A percentile compares a stretch with the other conserved stretches of the same genome.
These are phyloP conservation scores for Alternaria ethzedia DNA, from an alignment of 2,329 filamentous ascomycete genomes.

Conservation along the genomic window DNA sequence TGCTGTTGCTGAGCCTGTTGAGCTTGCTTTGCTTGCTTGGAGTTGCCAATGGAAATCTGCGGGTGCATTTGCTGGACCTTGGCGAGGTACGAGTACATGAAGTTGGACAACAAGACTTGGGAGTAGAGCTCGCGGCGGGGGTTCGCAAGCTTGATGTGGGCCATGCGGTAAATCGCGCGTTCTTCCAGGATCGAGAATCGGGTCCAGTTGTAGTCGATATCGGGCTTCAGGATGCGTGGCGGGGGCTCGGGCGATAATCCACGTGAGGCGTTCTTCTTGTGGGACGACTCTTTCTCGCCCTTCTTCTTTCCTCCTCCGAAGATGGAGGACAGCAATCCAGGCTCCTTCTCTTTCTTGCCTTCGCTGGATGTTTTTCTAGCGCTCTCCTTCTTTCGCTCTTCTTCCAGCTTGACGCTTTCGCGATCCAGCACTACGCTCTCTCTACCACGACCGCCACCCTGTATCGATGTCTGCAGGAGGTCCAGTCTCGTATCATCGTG, in stretches of 20 bases:
- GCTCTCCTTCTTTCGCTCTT: slow-evolving; percentile 82
- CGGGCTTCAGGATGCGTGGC: slow-evolving; percentile 75
- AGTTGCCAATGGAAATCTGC: slow-evolving; percentile 87
- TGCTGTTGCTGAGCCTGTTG: slow-evolving; percentile 61
- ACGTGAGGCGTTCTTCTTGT: slow-evolving; percentile 75
- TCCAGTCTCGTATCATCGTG: slow-evolving; percentile 86
- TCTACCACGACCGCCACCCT: slow-evolving; percentile 67
- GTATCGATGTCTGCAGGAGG: slow-evolving; percentile 85
- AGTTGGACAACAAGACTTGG: slow-evolving; percentile 95
- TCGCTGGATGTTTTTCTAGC: slow-evolving; percentile 72
- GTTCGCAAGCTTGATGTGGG: slow-evolving; percentile 98
- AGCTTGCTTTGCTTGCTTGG: slow-evolving; percentile 72
- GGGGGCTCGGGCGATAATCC: slow-evolving; percentile 78
- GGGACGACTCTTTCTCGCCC: slow-evolving; percentile 72
- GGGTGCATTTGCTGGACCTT: slow-evolving; percentile 99
- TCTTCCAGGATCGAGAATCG: slow-evolving; percentile 95
- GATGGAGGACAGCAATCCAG: slow-evolving; percentile 86
- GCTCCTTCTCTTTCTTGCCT: slow-evolving; percentile 85
- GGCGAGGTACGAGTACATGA: slow-evolving; percentile 99
- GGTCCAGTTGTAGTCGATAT: slow-evolving; percentile 96
- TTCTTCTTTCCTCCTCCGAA: slow-evolving; percentile 93
- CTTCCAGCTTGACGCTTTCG: slow-evolving; percentile 74
- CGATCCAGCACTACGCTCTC: slow-evolving; percentile 87
- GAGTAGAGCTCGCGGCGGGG: slow-evolving; percentile 89
- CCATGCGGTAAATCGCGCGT: slow-evolving; percentile 96